Conservation (phyloP, 2,329 filamentous ascomycete genomes). For the Hirsutella thompsonii region DNA sequence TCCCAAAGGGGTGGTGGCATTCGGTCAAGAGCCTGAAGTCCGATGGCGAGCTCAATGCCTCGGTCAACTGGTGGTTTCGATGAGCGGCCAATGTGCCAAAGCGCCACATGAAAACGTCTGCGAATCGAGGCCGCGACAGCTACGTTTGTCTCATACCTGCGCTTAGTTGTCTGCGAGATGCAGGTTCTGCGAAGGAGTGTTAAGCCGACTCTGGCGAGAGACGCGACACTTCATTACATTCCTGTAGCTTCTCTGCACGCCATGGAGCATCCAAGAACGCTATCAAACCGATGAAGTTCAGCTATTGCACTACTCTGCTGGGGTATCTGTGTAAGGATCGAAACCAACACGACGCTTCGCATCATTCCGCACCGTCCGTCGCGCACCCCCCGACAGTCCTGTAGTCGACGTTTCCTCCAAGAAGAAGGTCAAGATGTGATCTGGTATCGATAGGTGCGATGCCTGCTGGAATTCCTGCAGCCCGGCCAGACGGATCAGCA, state of each 20-base stretch:
- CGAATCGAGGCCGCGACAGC: not conserved
- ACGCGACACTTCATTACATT: too few species aligned
- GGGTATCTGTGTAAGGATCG: slow-evolving; percentile 39
- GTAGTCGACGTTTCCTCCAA: slow-evolving; percentile 48
- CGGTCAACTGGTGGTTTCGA: slow-evolving; percentile 34
- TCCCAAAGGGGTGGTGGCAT: slow-evolving; percentile 32
- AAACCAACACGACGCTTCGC: slow-evolving; percentile 39
- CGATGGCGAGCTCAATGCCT: slow-evolving; percentile 24
- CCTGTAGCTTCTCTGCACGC: too few species aligned
- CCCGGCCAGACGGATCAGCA: slow-evolving; percentile 72
- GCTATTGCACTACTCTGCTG: slow-evolving; percentile 12
- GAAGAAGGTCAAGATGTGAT: slow-evolving; percentile 84
- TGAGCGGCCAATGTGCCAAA: slow-evolving; percentile 7
- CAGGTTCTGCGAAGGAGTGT: too few species aligned
- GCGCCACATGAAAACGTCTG: not conserved
- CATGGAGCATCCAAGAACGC: too few species aligned
- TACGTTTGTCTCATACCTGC: not conserved
- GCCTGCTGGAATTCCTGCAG: slow-evolving; percentile 87
- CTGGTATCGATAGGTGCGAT: slow-evolving; percentile 78
- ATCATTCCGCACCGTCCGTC: slow-evolving; percentile 29
- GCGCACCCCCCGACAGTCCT: slow-evolving; percentile 31
- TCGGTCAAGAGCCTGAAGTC: slow-evolving; percentile 25
- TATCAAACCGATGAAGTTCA: too few species aligned
- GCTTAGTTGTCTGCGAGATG: too few species aligned
- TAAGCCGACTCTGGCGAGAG: too few species aligned